These are phyloP conservation scores for Cladosporium velox DNA, from an alignment of 2,329 filamentous ascomycete genomes.

Conservation along the genomic window DNA sequence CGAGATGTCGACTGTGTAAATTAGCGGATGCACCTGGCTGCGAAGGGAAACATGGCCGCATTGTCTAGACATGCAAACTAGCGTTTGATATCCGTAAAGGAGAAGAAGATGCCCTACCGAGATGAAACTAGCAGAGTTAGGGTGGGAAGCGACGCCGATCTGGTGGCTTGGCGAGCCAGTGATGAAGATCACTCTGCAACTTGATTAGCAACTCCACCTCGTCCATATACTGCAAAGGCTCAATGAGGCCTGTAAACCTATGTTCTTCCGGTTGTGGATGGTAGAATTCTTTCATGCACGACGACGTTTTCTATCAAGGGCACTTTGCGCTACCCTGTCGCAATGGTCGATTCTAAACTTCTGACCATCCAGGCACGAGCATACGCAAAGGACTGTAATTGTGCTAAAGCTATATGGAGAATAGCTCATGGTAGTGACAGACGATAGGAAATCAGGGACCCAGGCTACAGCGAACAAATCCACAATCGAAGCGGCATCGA, in stretches of 20 bases:
- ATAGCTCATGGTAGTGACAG: neutral
- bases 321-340: neutral
- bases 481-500: neutral
- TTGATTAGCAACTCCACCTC: conserved; percentile 13
- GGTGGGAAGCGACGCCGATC: neutral
- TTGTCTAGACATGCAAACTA: neutral
- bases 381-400: neutral
- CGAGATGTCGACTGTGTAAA: neutral
- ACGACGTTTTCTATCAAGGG: neutral
- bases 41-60: neutral
- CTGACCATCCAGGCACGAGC: neutral
- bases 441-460: neutral
- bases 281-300: neutral
- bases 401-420: neutral
- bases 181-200: neutral
- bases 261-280: neutral
- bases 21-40: conserved; percentile 4
- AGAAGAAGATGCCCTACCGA: conserved; percentile 12
- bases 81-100: conserved; percentile 2
- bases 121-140: conserved; percentile 15
- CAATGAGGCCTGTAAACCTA: neutral
- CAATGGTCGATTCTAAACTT: neutral
- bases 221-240: conserved; percentile 23
- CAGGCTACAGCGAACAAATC: neutral
- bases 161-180: conserved; percentile 3